phyloP scores from a whole-genome alignment of 1,139 yeast genomes.

The Geotrichum klebahnii region DNA sequence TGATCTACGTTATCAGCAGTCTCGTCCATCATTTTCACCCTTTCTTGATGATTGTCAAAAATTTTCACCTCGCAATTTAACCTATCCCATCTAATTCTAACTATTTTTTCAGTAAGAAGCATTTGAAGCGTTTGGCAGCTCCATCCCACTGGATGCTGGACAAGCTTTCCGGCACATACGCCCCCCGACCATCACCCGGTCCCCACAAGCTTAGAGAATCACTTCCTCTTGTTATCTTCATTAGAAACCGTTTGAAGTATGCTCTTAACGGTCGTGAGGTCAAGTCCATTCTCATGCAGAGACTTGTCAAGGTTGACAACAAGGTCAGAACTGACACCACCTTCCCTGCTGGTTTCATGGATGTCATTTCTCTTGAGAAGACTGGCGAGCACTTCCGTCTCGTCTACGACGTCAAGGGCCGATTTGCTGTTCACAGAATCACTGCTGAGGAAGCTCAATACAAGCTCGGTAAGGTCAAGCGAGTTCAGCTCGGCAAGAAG shows the following conservation, averaged over 20 bases:
- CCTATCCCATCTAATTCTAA: no score
- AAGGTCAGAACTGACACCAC: slow-evolving; percentile 98
- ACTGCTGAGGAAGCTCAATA: slow-evolving; percentile 96
- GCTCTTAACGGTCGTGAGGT: slow-evolving; percentile 99
- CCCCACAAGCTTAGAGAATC: slow-evolving; percentile 99
- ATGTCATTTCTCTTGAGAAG: slow-evolving; percentile 92
- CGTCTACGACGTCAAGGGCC: slow-evolving; percentile 96
- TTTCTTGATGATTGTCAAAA: no score
- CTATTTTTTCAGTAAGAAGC: slow-evolving; percentile 16
- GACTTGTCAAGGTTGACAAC: slow-evolving; percentile 98
- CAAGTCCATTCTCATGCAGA: slow-evolving; percentile 98
- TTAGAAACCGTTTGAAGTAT: slow-evolving; percentile 99
- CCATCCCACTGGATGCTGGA: slow-evolving; percentile 99
- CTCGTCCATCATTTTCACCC: no score
- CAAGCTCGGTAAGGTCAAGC: slow-evolving; percentile 97
- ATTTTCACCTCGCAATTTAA: no score
- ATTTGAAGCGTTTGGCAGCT: slow-evolving; percentile 45
- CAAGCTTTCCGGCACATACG: slow-evolving; percentile 98
- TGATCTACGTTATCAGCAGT: no score
- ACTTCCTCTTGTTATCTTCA: slow-evolving; percentile 93
- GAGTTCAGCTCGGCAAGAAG: slow-evolving; percentile 96
- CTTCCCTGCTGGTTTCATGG: slow-evolving; percentile 99
- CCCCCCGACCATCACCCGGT: slow-evolving; percentile 99
- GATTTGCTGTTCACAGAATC: slow-evolving; percentile 98
- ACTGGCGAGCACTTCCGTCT: slow-evolving; percentile 99